phyloP scores from a whole-genome alignment of 495 filamentous ascomycete species.

The Daldinia vernicosa region DNA sequence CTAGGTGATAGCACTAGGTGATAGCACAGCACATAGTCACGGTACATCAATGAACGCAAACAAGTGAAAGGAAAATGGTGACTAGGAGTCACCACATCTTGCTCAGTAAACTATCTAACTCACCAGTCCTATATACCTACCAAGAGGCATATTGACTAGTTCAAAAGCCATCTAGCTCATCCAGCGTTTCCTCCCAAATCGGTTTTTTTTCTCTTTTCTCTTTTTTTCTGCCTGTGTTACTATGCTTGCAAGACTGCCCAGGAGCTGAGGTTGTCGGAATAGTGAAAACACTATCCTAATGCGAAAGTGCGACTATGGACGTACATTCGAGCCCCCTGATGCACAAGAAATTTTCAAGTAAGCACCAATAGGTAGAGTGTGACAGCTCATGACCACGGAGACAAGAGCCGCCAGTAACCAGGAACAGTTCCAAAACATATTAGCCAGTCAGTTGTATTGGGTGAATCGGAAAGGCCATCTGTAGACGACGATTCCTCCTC shows the following conservation, averaged over 20 bases:
- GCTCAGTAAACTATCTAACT: conserved; percentile 47
- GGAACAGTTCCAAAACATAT: conserved; percentile 13
- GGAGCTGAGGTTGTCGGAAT: background rate
- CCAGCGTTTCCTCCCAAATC: conserved; percentile 36
- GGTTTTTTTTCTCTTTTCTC: conserved; percentile 21
- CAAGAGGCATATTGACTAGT: conserved; percentile 28
- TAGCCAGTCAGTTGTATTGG: conserved; percentile 1
- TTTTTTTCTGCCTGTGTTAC: background rate
- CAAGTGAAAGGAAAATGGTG: conserved; percentile 39
- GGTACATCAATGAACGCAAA: background rate
- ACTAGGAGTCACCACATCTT: conserved; percentile 34
- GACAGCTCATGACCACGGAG: background rate
- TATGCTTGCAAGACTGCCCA: background rate
- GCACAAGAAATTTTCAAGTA: background rate
- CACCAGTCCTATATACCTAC: conserved; percentile 28
- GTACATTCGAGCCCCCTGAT: background rate
- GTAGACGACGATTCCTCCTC: conserved; percentile 12
- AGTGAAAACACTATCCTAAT: background rate
- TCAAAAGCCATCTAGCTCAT: conserved; percentile 36
- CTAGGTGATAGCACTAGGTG: background rate
- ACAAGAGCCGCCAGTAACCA: background rate
- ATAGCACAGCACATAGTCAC: background rate
- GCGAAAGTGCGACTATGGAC: background rate
- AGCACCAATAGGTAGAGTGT: background rate
- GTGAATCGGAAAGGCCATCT: conserved; percentile 8